Conservation (phyloP, 202 grass and related monocot species). For the Setaria italica region DNA sequence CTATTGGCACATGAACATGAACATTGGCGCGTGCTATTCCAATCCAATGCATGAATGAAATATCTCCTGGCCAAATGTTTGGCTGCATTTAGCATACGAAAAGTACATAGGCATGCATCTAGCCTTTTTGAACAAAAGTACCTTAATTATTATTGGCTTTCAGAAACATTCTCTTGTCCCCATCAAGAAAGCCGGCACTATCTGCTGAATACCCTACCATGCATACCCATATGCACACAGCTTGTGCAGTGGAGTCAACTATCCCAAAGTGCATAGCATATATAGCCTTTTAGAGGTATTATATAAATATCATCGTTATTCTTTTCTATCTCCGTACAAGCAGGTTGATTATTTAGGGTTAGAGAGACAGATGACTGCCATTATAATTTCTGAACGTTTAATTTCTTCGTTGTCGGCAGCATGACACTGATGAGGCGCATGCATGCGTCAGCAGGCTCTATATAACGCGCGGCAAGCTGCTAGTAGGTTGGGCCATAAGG, state of each 20-base stretch:
- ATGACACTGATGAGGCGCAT: not conserved
- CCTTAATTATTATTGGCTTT: not conserved
- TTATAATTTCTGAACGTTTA: not conserved
- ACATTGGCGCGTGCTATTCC: too few species aligned
- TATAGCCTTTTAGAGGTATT: not conserved
- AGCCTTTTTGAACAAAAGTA: not conserved
- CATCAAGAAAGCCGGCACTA: not conserved
- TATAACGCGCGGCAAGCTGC: conserved; percentile 11
- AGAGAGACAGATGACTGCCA: not conserved
- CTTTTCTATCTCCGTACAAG: not conserved
- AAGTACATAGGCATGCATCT: not conserved
- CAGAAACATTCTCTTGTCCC: not conserved
- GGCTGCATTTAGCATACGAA: not conserved
- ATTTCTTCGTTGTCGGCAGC: not conserved
- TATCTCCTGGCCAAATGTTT: not conserved
- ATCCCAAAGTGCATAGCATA: not conserved
- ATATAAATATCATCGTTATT: not conserved
- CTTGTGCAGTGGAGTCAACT: not conserved
- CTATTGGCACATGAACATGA: too few species aligned
- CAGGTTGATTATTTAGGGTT: not conserved
- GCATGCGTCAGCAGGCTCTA: not conserved
- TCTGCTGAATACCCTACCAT: not conserved
- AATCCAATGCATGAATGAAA: not conserved
- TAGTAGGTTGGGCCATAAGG: not conserved
- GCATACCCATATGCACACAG: not conserved